A percentile compares a stretch with the other conserved stretches of the same genome.
Evolutionary conservation across 345 rosid genomes (phyloP).

Genomic region (Limnanthes douglasii): DNA sequence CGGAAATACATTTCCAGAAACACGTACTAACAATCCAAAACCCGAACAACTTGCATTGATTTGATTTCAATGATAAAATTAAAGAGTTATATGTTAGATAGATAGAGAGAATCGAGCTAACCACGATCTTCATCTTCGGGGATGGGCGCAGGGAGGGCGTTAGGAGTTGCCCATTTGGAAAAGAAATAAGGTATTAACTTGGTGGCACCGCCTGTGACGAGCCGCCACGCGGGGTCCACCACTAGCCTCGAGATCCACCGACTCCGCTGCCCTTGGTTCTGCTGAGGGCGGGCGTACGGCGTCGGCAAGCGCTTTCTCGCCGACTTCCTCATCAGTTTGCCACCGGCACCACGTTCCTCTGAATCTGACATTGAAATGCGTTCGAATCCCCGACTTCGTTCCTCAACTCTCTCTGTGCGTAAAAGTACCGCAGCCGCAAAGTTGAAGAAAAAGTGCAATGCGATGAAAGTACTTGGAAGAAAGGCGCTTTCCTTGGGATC

Average conservation of each 20-base stretch:
- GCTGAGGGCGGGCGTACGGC: constrained; percentile 53
- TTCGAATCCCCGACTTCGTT: too few relatives aligned
- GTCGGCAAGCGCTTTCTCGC: constrained; percentile 24
- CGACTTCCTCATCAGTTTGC: constrained; percentile 36
- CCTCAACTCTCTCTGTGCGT: too few relatives aligned
- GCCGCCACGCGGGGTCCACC: constrained; percentile 70
- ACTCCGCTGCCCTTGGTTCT: constrained; percentile 21
- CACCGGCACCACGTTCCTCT: constrained; percentile 73
- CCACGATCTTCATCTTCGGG: constrained; percentile 20
- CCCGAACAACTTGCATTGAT: too few relatives aligned
- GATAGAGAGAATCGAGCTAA: constrained; percentile 7
- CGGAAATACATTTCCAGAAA: too few relatives aligned
- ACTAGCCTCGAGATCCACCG: constrained; percentile 62
- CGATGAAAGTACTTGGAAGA: too few relatives aligned
- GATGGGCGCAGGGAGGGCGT: constrained; percentile 21
- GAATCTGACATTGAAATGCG: too few relatives aligned
- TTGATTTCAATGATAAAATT: too few relatives aligned
- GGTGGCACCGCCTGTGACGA: constrained; percentile 54
- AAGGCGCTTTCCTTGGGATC: too few relatives aligned
- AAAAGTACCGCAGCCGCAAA: too few relatives aligned
- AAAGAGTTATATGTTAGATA: background rate
- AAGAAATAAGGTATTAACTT: constrained; percentile 53
- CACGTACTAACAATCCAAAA: constrained; percentile 3
- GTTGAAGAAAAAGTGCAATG: too few relatives aligned
- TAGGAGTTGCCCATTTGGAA: constrained; percentile 17